Evolutionary conservation across 2,329 filamentous ascomycete genomes (phyloP).

Genomic region (Blastomyces emzantsi): DNA sequence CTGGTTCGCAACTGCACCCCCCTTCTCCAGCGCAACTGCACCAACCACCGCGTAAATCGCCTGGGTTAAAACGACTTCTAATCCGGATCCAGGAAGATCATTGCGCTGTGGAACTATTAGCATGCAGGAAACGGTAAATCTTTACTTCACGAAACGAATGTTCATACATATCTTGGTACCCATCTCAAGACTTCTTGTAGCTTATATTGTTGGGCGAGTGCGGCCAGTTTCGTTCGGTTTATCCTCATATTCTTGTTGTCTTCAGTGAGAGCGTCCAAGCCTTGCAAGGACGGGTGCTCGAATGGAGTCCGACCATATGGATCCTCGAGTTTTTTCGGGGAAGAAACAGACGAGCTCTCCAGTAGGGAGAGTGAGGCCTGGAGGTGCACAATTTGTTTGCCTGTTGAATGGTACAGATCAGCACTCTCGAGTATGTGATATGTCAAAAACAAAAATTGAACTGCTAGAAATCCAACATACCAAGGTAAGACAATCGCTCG

Average conservation of each 20-base stretch:
- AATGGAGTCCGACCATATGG: slow-evolving; percentile 56
- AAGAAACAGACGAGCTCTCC: slow-evolving; percentile 33
- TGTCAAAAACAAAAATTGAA: background rate
- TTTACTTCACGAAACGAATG: background rate
- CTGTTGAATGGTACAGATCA: slow-evolving; percentile 29
- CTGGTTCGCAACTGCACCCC: slow-evolving; percentile 65
- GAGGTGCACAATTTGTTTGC: slow-evolving; percentile 55
- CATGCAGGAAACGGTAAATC: background rate
- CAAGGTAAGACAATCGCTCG: slow-evolving; percentile 80
- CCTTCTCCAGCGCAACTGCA: slow-evolving; percentile 79
- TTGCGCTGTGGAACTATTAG: slow-evolving; percentile 42
- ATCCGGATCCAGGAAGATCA: slow-evolving; percentile 62
- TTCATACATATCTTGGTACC: slow-evolving; percentile 70
- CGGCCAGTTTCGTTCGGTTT: slow-evolving; percentile 55
- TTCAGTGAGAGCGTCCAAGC: slow-evolving; percentile 61
- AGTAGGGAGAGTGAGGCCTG: slow-evolving; percentile 57
- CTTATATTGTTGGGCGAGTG: slow-evolving; percentile 60
- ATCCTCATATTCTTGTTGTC: slow-evolving; percentile 54
- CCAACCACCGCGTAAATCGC: slow-evolving; percentile 80
- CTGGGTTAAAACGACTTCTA: slow-evolving; percentile 64
- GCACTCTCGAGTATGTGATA: slow-evolving; percentile 1
- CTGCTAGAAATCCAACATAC: slow-evolving; percentile 40
- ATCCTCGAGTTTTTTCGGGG: slow-evolving; percentile 34
- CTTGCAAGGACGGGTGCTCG: slow-evolving; percentile 58
- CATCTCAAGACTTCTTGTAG: slow-evolving; percentile 71